A percentile compares a stretch with the other conserved stretches of the same genome.
Conservation (phyloP, 139 green algal species). For the Chlamydomonas sp. region DNA sequence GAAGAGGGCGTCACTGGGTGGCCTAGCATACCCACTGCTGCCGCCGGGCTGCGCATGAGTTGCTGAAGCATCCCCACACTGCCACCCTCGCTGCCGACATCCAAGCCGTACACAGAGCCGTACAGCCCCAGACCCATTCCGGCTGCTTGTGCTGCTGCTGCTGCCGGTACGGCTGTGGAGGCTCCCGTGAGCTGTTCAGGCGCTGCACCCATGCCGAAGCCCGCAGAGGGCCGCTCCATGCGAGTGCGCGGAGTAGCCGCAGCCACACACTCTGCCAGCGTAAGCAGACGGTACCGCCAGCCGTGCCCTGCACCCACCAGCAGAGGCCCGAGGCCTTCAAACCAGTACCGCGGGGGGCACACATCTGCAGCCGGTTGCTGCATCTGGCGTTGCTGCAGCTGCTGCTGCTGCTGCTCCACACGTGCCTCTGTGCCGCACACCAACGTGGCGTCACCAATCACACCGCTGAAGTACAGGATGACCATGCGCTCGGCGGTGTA, state of each 20-base stretch:
- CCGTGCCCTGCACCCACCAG: conserved; percentile 12
- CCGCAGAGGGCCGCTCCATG: conserved; percentile 19
- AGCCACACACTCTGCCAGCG: conserved; percentile 17
- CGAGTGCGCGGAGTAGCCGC: conserved; percentile 21
- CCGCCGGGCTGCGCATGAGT: too few species aligned
- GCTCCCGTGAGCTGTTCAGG: too few species aligned
- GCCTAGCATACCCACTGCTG: too few species aligned
- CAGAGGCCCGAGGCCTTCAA: conserved; percentile 8
- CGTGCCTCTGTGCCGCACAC: conserved; percentile 14
- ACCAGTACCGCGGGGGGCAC: conserved; percentile 18
- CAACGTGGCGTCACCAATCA: conserved; percentile 4
- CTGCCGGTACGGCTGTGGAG: too few species aligned
- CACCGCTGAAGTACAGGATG: conserved; percentile 31
- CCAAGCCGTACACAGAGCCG: too few species aligned
- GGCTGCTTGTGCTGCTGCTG: too few species aligned
- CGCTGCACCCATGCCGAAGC: background rate
- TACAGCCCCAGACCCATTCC: too few species aligned
- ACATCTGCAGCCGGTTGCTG: too few species aligned
- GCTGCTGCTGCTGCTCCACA: background rate
- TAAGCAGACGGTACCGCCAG: conserved; percentile 29
- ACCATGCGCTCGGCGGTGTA: conserved; percentile 36
- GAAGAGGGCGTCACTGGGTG: too few species aligned
- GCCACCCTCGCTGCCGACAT: too few species aligned
- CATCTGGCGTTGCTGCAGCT: background rate
- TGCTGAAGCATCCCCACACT: too few species aligned